Conservation (phyloP, 345 rosid genomes). For the Limnanthes douglasii region DNA sequence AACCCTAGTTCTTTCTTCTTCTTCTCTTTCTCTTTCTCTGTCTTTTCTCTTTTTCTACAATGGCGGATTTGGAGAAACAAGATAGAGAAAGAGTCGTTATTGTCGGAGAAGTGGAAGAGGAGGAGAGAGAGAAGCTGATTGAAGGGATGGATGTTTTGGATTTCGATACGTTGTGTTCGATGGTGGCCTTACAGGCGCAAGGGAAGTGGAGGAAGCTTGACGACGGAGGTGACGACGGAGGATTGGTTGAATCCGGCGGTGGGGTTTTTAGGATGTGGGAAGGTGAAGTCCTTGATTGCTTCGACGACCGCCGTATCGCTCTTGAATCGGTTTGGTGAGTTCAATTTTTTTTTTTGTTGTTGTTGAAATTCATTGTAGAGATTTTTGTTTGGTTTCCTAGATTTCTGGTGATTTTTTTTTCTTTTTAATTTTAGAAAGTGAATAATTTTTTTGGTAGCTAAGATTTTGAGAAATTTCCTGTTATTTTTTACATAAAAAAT, state of each 20-base stretch:
- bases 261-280: conserved; percentile 94
- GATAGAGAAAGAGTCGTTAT: conserved; percentile 11
- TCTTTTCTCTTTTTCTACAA: conserved; percentile 8
- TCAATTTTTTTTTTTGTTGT: not conserved
- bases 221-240: conserved; percentile 12
- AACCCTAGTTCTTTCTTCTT: conserved; percentile 4
- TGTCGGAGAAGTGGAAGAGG: conserved; percentile 11
- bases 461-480: too few species aligned
- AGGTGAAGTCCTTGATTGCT: conserved; percentile 69
- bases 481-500: too few species aligned
- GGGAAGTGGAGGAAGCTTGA: conserved; percentile 59
- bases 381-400: not conserved
- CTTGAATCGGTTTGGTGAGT: conserved; percentile 64
- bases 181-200: conserved; percentile 83
- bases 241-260: conserved; percentile 29
- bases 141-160: conserved; percentile 66
- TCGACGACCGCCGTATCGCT: conserved; percentile 66
- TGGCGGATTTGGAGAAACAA: conserved; percentile 31
- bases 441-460: too few species aligned
- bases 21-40: too few species aligned
- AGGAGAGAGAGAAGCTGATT: conserved; percentile 26
- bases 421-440: not conserved
- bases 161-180: conserved; percentile 80
- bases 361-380: not conserved
- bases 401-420: not conserved